Conservation (phyloP, 2,329 filamentous ascomycete species). For the Xylariaceae sp. region DNA sequence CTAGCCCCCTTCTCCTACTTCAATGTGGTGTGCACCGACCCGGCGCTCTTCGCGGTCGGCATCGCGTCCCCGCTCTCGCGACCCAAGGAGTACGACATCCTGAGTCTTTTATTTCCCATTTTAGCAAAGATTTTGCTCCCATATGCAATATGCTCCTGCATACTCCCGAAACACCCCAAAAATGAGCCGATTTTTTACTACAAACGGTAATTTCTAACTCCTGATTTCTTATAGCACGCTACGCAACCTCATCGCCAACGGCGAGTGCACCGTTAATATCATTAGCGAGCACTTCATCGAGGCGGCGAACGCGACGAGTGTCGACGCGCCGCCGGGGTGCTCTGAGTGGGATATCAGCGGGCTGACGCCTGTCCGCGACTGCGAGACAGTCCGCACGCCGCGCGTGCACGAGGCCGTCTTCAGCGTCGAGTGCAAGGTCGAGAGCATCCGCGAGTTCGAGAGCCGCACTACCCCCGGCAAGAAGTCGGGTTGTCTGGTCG, state of each 20-base stretch:
- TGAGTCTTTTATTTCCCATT: too few species aligned
- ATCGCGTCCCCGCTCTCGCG: slow-evolving; percentile 52
- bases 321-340: slow-evolving; percentile 78
- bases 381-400: slow-evolving; percentile 70
- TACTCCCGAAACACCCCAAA: too few species aligned
- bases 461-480: slow-evolving; percentile 72
- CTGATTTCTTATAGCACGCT: too few species aligned
- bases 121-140: too few species aligned
- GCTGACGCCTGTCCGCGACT: slow-evolving; percentile 71
- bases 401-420: slow-evolving; percentile 85
- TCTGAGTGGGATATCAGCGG: slow-evolving; percentile 84
- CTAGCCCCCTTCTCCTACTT: slow-evolving; percentile 90
- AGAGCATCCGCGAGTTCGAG: slow-evolving; percentile 79
- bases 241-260: slow-evolving; percentile 72
- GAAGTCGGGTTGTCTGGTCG: slow-evolving; percentile 75
- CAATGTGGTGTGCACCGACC: slow-evolving; percentile 83
- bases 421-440: slow-evolving; percentile 79
- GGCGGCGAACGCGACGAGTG: slow-evolving; percentile 81
- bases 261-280: slow-evolving; percentile 86
- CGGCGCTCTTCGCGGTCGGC: slow-evolving; percentile 77
- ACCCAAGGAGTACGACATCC: too few species aligned
- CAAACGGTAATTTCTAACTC: too few species aligned
- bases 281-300: slow-evolving; percentile 85
- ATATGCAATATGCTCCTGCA: too few species aligned
- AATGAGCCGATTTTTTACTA: too few species aligned